phyloP scores from a whole-genome alignment of 179 eudicot species.

The Silene coronaria region DNA sequence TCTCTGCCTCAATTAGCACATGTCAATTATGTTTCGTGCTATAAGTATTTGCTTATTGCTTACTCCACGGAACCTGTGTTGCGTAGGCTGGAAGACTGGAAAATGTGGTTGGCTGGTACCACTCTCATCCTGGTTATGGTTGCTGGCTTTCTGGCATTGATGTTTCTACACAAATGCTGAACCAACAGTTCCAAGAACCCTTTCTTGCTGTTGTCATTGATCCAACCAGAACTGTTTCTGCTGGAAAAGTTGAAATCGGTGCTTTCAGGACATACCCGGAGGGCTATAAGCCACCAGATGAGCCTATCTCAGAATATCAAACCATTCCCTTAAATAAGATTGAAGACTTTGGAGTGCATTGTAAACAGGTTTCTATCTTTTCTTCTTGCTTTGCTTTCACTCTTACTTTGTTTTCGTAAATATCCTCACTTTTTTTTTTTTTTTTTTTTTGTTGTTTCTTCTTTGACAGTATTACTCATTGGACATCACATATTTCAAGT shows the following conservation, averaged over 20 bases:
- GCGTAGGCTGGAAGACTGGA: conserved; percentile 88
- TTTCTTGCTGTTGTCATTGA: conserved; percentile 97
- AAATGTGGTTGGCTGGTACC: conserved; percentile 99
- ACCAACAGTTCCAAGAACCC: conserved; percentile 95
- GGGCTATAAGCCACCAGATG: conserved; percentile 96
- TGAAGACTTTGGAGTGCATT: conserved; percentile 96
- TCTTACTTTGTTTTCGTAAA: neutral
- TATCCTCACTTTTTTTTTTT: conserved; percentile 4
- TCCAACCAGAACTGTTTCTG: conserved; percentile 96
- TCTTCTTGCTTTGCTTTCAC: neutral
- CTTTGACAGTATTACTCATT: conserved; percentile 73
- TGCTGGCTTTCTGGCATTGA: conserved; percentile 99
- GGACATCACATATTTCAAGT: conserved; percentile 92
- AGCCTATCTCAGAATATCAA: conserved; percentile 92
- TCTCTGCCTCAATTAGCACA: neutral
- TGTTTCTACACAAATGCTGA: conserved; percentile 97
- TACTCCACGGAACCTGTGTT: conserved; percentile 4
- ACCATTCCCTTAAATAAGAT: conserved; percentile 92
- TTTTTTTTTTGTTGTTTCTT: conserved; percentile 3
- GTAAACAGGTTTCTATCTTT: conserved; percentile 63
- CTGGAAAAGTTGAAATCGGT: conserved; percentile 97
- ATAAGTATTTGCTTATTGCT: neutral
- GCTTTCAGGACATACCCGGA: conserved; percentile 96
- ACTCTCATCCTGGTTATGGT: conserved; percentile 98
- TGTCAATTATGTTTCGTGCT: neutral